These are phyloP conservation scores for Passalora sequoiae DNA, from an alignment of 2,329 filamentous ascomycete genomes.

Conservation along the genomic window DNA sequence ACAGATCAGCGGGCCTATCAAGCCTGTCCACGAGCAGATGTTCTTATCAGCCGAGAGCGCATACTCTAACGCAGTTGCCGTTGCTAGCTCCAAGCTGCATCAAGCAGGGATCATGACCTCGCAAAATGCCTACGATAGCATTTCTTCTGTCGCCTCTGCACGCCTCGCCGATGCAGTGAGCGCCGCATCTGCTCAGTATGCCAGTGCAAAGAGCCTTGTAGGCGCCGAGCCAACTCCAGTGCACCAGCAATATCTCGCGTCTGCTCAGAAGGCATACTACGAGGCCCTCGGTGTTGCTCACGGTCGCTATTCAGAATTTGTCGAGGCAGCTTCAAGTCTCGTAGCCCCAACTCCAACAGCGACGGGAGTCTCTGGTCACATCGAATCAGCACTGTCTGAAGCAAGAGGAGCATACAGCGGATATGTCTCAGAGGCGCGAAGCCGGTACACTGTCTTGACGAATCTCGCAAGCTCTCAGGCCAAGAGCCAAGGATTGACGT, in stretches of 20 bases:
- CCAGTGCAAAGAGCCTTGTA: constrained; percentile 61
- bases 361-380: constrained; percentile 60
- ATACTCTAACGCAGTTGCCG: constrained; percentile 61
- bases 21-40: constrained; percentile 65
- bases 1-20: constrained; percentile 62
- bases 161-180: constrained; percentile 65
- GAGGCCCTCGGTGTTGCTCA: constrained; percentile 74
- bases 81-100: constrained; percentile 54
- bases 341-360: constrained; percentile 63
- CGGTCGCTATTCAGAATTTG: constrained; percentile 69
- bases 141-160: constrained; percentile 65
- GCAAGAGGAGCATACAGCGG: constrained; percentile 44
- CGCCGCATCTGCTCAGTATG: constrained; percentile 66
- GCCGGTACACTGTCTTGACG: constrained; percentile 23
- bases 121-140: constrained; percentile 42
- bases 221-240: constrained; percentile 57
- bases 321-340: constrained; percentile 65
- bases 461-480: constrained; percentile 19
- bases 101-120: constrained; percentile 44
- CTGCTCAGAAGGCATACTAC: constrained; percentile 66
- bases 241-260: constrained; percentile 52
- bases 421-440: constrained; percentile 32
- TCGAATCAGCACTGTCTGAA: constrained; percentile 46
- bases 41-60: constrained; percentile 63
- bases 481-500: constrained; percentile 14